phyloP scores from a whole-genome alignment of 179 eudicot species.

The Beta lomatogona region DNA sequence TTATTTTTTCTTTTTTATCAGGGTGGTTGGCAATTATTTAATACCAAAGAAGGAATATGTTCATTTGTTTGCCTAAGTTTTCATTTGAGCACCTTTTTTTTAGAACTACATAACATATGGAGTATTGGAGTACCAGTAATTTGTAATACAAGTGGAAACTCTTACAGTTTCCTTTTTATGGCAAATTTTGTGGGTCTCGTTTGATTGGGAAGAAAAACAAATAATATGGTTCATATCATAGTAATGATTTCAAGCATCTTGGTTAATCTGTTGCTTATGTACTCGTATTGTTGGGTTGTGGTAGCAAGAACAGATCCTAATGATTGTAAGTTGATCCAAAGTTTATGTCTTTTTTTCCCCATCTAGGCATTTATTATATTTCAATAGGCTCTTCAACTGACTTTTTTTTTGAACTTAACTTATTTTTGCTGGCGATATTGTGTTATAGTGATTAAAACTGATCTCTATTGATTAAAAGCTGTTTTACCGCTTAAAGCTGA shows the following conservation, averaged over 20 bases:
- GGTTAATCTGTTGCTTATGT: conserved; percentile 19
- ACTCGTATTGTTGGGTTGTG: conserved; percentile 21
- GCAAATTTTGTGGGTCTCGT: neutral
- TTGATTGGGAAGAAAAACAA: neutral
- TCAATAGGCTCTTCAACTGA: no score
- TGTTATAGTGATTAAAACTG: no score
- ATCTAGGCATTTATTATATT: no score
- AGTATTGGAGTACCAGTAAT: no score
- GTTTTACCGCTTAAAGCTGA: no score
- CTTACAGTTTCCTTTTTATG: neutral
- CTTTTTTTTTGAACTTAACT: neutral
- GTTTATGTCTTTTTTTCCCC: neutral
- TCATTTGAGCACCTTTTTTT: neutral
- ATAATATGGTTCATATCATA: neutral
- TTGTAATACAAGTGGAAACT: neutral
- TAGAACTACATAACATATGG: no score
- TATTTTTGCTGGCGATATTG: no score
- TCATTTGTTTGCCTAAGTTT: neutral
- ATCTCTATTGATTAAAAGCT: no score
- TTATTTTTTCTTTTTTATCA: neutral
- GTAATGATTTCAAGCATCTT: conserved; percentile 27
- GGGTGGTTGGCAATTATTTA: conserved; percentile 13
- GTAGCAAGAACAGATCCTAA: conserved; percentile 31
- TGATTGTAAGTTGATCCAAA: conserved; percentile 33
- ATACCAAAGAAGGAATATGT: neutral